Percentiles rank a stretch among this genome's conserved stretches.
Conservation (phyloP, 78 protist species). For the Planoprotostelium fungivorum region DNA sequence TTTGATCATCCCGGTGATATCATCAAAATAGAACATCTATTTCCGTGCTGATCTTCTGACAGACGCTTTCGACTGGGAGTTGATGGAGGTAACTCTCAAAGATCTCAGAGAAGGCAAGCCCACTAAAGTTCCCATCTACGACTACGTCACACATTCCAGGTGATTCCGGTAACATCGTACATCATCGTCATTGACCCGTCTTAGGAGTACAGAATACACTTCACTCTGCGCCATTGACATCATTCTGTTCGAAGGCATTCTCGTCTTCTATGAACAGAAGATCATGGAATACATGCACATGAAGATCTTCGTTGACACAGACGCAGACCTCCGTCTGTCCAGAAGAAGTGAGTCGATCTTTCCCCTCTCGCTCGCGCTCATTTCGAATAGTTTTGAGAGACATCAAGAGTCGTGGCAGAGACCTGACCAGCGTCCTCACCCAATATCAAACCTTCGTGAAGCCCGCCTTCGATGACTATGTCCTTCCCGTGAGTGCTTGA, state of each 20-base stretch:
- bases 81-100: conserved; percentile 15
- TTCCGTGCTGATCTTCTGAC: background rate
- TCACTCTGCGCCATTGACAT: conserved; percentile 43
- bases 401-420: conserved; percentile 69
- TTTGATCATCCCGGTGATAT: conserved; percentile 70
- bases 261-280: conserved; percentile 41
- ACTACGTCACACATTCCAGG: conserved; percentile 58
- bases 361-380: background rate
- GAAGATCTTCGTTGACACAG: conserved; percentile 77
- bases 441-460: conserved; percentile 72
- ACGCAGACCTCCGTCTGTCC: conserved; percentile 64
- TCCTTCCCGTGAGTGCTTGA: conserved; percentile 54
- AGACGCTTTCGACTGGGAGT: conserved; percentile 61
- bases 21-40: background rate
- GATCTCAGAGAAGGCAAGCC: conserved; percentile 37
- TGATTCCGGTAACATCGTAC: background rate
- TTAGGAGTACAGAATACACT: conserved; percentile 13
- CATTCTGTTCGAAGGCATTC: conserved; percentile 76
- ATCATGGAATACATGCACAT: conserved; percentile 65
- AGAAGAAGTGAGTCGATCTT: conserved; percentile 15
- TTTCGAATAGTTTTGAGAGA: conserved; percentile 56
- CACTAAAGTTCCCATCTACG: conserved; percentile 59
- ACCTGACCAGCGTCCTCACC: conserved; percentile 51
- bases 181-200: background rate
- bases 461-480: conserved; percentile 77